phyloP scores from a whole-genome alignment of 129 eudicot species.

The Centella asiatica region DNA sequence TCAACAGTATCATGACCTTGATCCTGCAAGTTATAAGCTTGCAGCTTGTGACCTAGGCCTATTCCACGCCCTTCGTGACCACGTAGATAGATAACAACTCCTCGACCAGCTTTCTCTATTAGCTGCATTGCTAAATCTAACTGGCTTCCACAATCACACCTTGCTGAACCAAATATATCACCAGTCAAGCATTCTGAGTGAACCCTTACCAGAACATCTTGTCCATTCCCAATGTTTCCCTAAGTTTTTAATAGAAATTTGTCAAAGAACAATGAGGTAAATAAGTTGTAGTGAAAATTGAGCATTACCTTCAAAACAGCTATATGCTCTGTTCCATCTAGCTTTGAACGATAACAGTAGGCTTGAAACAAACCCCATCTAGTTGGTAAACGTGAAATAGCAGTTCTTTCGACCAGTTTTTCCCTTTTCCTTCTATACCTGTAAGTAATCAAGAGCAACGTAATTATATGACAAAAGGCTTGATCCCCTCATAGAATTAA shows the following conservation, averaged over 20 bases:
- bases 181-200: conserved; percentile 94
- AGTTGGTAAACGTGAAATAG: conserved; percentile 56
- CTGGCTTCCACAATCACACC: conserved; percentile 82
- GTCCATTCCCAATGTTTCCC: conserved; percentile 81
- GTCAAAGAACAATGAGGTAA: neutral
- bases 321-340: conserved; percentile 71
- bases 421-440: conserved; percentile 88
- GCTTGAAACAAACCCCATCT: conserved; percentile 63
- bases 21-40: conserved; percentile 86
- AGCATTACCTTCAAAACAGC: conserved; percentile 55
- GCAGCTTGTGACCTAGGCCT: conserved; percentile 75
- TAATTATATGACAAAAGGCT: neutral
- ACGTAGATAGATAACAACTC: conserved; percentile 68
- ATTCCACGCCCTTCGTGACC: conserved; percentile 96
- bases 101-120: conserved; percentile 67
- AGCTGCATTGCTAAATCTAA: conserved; percentile 68
- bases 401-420: conserved; percentile 59
- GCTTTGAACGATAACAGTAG: conserved; percentile 52
- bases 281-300: neutral
- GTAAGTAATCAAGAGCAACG: conserved; percentile 3
- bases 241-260: conserved; percentile 6
- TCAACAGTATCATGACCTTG: conserved; percentile 88
- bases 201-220: conserved; percentile 69
- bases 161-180: conserved; percentile 71
- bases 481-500: no score